phyloP scores from a whole-genome alignment of 1,284 basidiomycete species.

The Albatrellus sp. region DNA sequence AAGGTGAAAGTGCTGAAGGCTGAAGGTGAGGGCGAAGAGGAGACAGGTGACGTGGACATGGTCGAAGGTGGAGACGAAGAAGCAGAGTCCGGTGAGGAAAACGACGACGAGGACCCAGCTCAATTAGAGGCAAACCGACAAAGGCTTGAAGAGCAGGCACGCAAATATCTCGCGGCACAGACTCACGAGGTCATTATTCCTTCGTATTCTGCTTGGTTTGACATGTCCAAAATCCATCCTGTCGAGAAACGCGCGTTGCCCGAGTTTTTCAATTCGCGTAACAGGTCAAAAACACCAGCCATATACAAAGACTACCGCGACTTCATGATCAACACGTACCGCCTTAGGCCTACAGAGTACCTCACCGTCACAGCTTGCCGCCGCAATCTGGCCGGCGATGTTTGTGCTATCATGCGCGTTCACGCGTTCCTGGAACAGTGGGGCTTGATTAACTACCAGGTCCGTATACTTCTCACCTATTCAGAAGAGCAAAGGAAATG shows the following conservation, averaged over 20 bases:
- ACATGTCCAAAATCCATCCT: constrained; percentile 86
- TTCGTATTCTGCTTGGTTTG: constrained; percentile 97
- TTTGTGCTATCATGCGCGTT: constrained; percentile 97
- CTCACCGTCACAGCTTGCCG: constrained; percentile 96
- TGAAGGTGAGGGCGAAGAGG: constrained; percentile 49
- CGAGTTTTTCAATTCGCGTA: constrained; percentile 97
- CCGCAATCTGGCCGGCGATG: constrained; percentile 93
- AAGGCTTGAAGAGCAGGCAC: constrained; percentile 75
- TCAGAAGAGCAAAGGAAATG: neutral
- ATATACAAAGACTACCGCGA: constrained; percentile 99
- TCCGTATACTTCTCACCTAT: constrained; percentile 22
- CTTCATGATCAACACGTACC: constrained; percentile 99
- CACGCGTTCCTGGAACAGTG: constrained; percentile 99
- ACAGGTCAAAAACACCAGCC: constrained; percentile 89
- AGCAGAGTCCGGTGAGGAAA: constrained; percentile 56
- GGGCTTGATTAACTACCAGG: constrained; percentile 99
- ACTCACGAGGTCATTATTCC: constrained; percentile 97
- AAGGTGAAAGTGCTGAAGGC: constrained; percentile 41
- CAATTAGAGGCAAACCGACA: constrained; percentile 69
- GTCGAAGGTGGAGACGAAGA: constrained; percentile 60
- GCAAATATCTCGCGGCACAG: constrained; percentile 92
- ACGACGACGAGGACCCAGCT: constrained; percentile 70
- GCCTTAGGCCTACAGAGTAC: constrained; percentile 90
- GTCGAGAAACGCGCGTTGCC: constrained; percentile 90
- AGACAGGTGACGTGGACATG: constrained; percentile 59